Evolutionary conservation across 176 grass and related monocot genomes (phyloP), one percentile per base, ranked within the genome.

Genomic region (Hsuehochloa calcarea): DNA sequence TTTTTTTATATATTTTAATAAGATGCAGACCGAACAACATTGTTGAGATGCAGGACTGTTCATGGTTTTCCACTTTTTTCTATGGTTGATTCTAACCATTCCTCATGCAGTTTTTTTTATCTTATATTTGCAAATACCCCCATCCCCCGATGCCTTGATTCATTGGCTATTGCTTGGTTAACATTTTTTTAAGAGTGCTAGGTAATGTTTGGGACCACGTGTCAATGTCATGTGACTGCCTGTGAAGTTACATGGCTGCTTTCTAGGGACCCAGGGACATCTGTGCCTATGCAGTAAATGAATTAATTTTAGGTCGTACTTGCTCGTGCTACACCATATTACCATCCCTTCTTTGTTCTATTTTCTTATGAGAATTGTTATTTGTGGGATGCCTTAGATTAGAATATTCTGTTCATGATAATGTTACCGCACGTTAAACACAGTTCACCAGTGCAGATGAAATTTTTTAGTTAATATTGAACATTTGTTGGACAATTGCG

Each of bases 401-500:
- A 15, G n/a, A 64, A 70, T 80, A 40, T 14, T 39, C 74, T 70
- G 65, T n/a, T 78, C 8, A 59, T 78, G 16, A 45, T 35, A 38
- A n/a, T 47, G 43, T 45, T 34, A 17, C 16, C 2, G 13, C 55
- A 25, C 25, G 55, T 43, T 16, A 77, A 77, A 59, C 55, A 77
- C 58, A n/a, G 59, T n/a, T 55, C 35, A 39, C 51, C 20, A 59
- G 44, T 45, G 44, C 44, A 12, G 2, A 12, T 45, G 44, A 45
- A 12, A 12, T 45, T 45, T 45, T 45, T 45, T 12, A 45, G 15
- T 52, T 52, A 52, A 22, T 55, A 20, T 44, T 78, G 55, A 65
- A 79, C 77, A 79, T 65, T 79, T 65, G 56, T 29, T 79, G 77
- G 23, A 65, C 44, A 65, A 78, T 8, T 6, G 8, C 59, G 47